Conservation (phyloP, 306 rosid species). For the Lablab purpureus region DNA sequence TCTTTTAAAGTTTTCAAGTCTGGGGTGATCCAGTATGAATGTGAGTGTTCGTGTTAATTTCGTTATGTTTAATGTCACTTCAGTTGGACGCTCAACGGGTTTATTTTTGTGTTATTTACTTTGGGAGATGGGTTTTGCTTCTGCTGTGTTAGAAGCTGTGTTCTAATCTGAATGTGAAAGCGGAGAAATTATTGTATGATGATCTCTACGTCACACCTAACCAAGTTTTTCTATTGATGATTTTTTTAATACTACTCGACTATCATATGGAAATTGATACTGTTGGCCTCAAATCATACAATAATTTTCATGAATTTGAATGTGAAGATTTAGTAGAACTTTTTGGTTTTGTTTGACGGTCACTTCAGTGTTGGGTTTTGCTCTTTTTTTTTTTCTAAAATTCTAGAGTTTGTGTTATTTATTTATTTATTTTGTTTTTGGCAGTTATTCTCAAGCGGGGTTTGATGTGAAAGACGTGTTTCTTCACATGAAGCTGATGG, state of each 20-base stretch:
- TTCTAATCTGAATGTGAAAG: too few relatives aligned
- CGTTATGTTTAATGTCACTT: slow-evolving; percentile 8
- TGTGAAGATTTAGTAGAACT: slow-evolving; percentile 21
- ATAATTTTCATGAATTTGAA: not conserved
- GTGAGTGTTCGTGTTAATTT: not conserved
- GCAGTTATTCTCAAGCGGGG: slow-evolving; percentile 90
- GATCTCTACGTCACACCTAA: not conserved
- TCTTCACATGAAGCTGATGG: slow-evolving; percentile 86
- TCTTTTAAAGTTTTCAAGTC: not conserved
- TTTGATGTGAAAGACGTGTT: slow-evolving; percentile 92
- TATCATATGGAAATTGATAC: not conserved
- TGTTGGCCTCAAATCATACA: not conserved
- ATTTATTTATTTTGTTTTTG: not conserved
- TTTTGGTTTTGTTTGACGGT: not conserved
- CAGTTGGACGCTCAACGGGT: not conserved
- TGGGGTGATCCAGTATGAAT: not conserved
- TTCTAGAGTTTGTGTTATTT: not conserved
- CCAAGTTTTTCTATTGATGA: not conserved
- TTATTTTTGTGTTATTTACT: not conserved
- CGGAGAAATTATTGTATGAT: not conserved
- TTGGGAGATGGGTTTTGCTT: not conserved
- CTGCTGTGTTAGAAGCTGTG: too few relatives aligned
- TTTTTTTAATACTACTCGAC: not conserved
- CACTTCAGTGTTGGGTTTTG: not conserved
- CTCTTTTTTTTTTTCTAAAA: not conserved